Evolutionary conservation across 1,139 yeast genomes (phyloP).

Genomic region (Yamadazyma epiphylla): DNA sequence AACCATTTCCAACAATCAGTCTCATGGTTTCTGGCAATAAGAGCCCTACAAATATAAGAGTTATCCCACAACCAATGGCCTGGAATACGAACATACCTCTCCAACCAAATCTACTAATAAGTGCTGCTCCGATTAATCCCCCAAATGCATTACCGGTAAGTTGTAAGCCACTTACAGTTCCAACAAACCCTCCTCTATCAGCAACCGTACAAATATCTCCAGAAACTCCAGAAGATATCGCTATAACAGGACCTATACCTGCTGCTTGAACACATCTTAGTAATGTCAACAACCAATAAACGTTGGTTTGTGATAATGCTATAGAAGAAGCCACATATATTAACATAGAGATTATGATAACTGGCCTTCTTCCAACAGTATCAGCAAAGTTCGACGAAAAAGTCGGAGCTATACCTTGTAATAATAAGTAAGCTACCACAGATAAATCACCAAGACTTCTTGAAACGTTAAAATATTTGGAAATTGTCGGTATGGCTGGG

Average conservation of each 20-base stretch:
- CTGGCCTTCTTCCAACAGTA: slow-evolving; percentile 33
- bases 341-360: slow-evolving; percentile 24
- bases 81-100: slow-evolving; percentile 35
- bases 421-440: slow-evolving; percentile 34
- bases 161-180: slow-evolving; percentile 32
- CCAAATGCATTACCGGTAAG: slow-evolving; percentile 40
- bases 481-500: slow-evolving; percentile 38
- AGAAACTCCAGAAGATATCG: slow-evolving; percentile 37
- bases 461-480: slow-evolving; percentile 21
- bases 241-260: slow-evolving; percentile 38
- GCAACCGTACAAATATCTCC: slow-evolving; percentile 37
- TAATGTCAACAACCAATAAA: slow-evolving; percentile 32
- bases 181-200: slow-evolving; percentile 39
- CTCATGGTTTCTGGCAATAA: slow-evolving; percentile 36
- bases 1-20: slow-evolving; percentile 37
- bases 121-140: slow-evolving; percentile 35
- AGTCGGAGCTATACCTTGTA: slow-evolving; percentile 37
- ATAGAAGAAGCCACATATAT: slow-evolving; percentile 29
- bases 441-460: slow-evolving; percentile 27
- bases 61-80: slow-evolving; percentile 34
- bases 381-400: slow-evolving; percentile 34
- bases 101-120: slow-evolving; percentile 30
- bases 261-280: slow-evolving; percentile 40
- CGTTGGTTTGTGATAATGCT: slow-evolving; percentile 32
- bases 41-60: slow-evolving; percentile 20